Evolutionary conservation across 139 green algal genomes (phyloP).

Genomic region (Chlamydomonas incerta): DNA sequence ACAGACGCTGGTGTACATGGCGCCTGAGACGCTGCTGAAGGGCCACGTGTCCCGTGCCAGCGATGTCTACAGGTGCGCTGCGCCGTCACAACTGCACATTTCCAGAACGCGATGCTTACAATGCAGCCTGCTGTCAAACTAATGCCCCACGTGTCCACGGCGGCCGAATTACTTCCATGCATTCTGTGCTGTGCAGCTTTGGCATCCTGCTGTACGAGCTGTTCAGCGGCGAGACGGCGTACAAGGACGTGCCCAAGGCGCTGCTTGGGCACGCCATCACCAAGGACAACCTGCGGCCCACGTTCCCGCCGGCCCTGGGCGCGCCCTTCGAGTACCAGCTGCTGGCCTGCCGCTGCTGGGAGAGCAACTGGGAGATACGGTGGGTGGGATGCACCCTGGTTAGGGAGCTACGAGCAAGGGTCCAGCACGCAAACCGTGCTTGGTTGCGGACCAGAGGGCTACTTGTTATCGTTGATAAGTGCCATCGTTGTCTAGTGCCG

Average conservation of each 20-base stretch:
- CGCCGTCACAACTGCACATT: too few relatives aligned
- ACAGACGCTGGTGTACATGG: constrained; percentile 39
- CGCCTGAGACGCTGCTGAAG: constrained; percentile 29
- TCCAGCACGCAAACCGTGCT: not conserved
- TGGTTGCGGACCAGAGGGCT: too few relatives aligned
- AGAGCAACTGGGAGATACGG: constrained; percentile 57
- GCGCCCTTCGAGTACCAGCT: constrained; percentile 47
- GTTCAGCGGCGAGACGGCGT: constrained; percentile 1
- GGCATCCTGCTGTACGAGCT: constrained; percentile 39
- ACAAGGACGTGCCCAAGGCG: not conserved
- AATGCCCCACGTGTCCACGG: too few relatives aligned
- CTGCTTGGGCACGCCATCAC: constrained; percentile 28
- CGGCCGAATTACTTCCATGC: too few relatives aligned
- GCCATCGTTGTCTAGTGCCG: not conserved
- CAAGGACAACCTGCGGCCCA: constrained; percentile 35
- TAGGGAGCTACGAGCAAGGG: too few relatives aligned
- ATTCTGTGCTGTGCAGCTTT: too few relatives aligned
- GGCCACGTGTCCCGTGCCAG: constrained; percentile 28
- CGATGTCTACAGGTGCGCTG: not conserved
- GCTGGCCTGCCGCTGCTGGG: constrained; percentile 61
- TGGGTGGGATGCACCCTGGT: not conserved
- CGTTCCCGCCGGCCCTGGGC: constrained; percentile 11
- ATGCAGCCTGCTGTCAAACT: too few relatives aligned
- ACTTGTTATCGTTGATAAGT: not conserved
- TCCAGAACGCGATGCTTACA: too few relatives aligned